phyloP scores from a whole-genome alignment of 495 filamentous ascomycete genomes.

The Articulospora tetracladia region DNA sequence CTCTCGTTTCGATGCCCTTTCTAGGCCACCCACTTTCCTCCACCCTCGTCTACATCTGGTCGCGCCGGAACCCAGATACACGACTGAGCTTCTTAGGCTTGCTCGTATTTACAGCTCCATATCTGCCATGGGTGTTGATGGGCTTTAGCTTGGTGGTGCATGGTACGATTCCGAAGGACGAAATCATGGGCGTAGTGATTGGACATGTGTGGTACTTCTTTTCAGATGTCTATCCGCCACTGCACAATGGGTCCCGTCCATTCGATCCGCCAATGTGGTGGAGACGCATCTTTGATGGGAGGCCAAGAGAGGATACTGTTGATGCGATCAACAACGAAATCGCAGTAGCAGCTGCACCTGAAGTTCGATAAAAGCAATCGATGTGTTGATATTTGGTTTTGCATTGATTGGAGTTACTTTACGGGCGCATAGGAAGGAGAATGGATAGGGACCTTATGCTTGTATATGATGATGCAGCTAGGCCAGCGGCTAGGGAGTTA shows the following conservation, averaged over 20 bases:
- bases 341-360: slow-evolving; percentile 42
- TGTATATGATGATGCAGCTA: background rate
- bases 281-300: slow-evolving; percentile 74
- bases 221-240: slow-evolving; percentile 88
- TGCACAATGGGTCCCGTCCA: slow-evolving; percentile 80
- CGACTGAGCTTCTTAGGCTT: slow-evolving; percentile 87
- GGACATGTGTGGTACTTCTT: slow-evolving; percentile 99
- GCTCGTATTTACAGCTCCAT: slow-evolving; percentile 88
- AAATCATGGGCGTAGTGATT: slow-evolving; percentile 91
- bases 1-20: slow-evolving; percentile 83
- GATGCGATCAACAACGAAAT: slow-evolving; percentile 49
- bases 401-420: slow-evolving; percentile 16
- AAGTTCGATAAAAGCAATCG: slow-evolving; percentile 27
- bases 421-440: background rate
- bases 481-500: background rate
- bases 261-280: slow-evolving; percentile 91
- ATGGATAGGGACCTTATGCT: background rate
- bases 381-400: background rate
- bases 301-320: slow-evolving; percentile 40
- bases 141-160: slow-evolving; percentile 83
- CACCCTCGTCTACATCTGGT: slow-evolving; percentile 97
- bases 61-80: slow-evolving; percentile 87
- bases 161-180: slow-evolving; percentile 86
- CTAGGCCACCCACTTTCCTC: slow-evolving; percentile 86
- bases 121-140: slow-evolving; percentile 95